phyloP scores from a whole-genome alignment of 2,329 filamentous ascomycete genomes.

The Aureobasidium mangrovei region DNA sequence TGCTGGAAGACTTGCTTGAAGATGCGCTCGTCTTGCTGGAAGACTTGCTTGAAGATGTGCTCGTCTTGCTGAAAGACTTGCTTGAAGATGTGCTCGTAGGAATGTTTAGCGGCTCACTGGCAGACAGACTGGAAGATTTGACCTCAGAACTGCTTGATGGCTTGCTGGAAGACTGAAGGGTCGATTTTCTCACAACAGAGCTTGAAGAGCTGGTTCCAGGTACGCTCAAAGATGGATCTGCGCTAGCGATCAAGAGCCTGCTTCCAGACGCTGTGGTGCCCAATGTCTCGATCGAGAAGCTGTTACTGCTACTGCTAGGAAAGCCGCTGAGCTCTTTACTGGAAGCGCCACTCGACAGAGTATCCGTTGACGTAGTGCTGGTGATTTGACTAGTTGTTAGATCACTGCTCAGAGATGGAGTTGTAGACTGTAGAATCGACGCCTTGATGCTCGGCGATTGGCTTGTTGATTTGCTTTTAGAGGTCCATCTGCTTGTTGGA shows the following conservation, averaged over 20 bases:
- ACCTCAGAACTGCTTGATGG: neutral
- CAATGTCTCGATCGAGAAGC: no score
- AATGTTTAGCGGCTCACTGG: neutral
- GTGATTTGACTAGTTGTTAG: neutral
- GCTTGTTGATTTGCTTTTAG: neutral
- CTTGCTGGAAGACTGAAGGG: neutral
- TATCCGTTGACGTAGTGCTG: neutral
- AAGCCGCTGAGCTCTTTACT: neutral
- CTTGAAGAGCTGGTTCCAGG: neutral
- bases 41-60: neutral
- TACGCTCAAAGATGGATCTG: neutral
- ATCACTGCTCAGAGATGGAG: neutral
- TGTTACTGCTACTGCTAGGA: neutral
- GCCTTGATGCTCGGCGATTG: neutral
- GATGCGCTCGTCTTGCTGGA: neutral
- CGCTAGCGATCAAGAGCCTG: no score
- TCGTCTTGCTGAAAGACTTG: neutral
- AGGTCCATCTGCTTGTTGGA: neutral
- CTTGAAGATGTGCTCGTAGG: neutral
- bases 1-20: neutral
- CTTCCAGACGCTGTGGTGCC: no score
- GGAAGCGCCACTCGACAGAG: neutral
- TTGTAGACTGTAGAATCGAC: neutral
- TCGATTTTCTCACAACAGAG: neutral
- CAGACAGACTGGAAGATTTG: neutral